Evolutionary conservation across 208 protist genomes (phyloP).

Genomic region (Trypanosomatidae sp.): DNA sequence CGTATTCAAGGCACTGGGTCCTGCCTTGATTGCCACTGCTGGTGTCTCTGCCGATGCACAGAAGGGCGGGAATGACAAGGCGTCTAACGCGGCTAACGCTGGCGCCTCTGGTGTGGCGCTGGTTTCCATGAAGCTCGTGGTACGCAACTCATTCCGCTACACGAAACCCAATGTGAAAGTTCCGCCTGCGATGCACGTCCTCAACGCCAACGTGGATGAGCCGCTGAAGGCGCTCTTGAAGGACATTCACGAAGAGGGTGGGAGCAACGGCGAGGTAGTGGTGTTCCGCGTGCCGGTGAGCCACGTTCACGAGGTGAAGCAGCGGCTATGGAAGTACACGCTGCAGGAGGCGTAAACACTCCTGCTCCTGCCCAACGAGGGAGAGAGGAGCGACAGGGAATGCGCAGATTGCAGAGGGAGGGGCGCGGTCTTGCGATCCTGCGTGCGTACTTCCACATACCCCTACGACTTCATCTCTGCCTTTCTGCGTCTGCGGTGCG

Average conservation of each 20-base stretch:
- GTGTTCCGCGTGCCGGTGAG: conserved; percentile 48
- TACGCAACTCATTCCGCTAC: conserved; percentile 73
- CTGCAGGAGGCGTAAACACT: conserved; percentile 50
- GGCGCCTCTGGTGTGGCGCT: not conserved
- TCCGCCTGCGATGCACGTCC: conserved; percentile 60
- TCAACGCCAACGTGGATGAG: conserved; percentile 47
- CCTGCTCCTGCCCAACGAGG: not conserved
- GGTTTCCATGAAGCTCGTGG: conserved; percentile 47
- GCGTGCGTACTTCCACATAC: not conserved
- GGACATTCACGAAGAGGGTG: conserved; percentile 32
- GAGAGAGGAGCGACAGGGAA: not conserved
- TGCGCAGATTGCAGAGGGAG: not conserved
- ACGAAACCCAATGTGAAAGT: conserved; percentile 48
- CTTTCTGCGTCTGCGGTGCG: not conserved
- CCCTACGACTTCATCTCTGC: not conserved
- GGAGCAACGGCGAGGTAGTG: conserved; percentile 53
- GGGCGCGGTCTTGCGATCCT: not conserved
- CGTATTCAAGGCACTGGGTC: conserved; percentile 45
- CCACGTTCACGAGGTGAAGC: conserved; percentile 58
- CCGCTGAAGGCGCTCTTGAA: conserved; percentile 12
- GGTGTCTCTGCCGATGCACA: not conserved
- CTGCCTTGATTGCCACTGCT: conserved; percentile 15
- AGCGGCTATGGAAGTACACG: conserved; percentile 84
- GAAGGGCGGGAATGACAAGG: conserved; percentile 12
- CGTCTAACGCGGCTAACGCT: not conserved